phyloP scores from a whole-genome alignment of 768 basidiomycete genomes.

The Auricularia heimuer region DNA sequence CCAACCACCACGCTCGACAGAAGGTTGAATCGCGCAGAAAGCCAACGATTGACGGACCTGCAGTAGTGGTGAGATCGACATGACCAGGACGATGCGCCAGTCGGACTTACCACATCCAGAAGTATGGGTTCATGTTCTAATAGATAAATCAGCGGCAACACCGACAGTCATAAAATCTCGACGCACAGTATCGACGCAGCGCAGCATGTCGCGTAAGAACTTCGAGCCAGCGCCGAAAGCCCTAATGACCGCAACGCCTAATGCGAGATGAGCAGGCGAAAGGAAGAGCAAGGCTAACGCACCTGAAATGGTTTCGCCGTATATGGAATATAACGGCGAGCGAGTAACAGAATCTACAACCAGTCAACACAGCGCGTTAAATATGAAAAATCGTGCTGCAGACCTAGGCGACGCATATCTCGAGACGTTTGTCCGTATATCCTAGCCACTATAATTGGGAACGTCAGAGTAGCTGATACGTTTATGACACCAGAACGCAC shows the following conservation, averaged over 20 bases:
- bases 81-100: not conserved
- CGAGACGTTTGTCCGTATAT: constrained; percentile 81
- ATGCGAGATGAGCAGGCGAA: constrained; percentile 9
- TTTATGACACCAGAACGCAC: constrained; percentile 30
- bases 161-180: constrained; percentile 4
- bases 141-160: not conserved
- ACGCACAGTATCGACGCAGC: constrained; percentile 68
- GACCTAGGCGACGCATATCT: constrained; percentile 23
- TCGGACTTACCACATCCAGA: constrained; percentile 68
- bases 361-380: not conserved
- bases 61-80: constrained; percentile 7
- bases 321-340: constrained; percentile 42
- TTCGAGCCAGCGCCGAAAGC: constrained; percentile 86
- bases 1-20: constrained; percentile 64
- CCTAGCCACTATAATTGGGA: constrained; percentile 19
- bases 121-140: constrained; percentile 61
- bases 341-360: constrained; percentile 33
- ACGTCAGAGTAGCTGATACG: not conserved
- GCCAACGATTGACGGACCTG: constrained; percentile 75
- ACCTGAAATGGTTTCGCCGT: constrained; percentile 39
- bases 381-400: too few species aligned
- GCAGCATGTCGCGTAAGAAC: constrained; percentile 75
- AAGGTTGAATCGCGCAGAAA: constrained; percentile 79
- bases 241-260: constrained; percentile 46
- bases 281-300: not conserved